phyloP scores from a whole-genome alignment of 176 grass and related monocot genomes.

The Aegilops tauschii region DNA sequence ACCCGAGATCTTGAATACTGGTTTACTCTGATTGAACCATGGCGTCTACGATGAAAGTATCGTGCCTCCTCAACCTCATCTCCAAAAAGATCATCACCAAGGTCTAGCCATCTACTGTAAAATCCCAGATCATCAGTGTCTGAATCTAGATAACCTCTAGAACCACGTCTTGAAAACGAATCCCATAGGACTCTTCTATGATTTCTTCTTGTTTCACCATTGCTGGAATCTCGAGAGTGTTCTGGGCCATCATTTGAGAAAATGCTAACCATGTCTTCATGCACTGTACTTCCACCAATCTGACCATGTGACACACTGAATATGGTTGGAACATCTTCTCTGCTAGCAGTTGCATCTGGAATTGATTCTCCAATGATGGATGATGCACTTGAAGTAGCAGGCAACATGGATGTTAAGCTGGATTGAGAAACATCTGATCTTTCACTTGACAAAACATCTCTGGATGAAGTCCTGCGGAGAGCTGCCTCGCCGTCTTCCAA shows the following conservation, averaged over 20 bases:
- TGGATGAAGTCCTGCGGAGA: constrained; percentile 26
- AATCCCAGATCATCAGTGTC: constrained; percentile 56
- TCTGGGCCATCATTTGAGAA: constrained; percentile 48
- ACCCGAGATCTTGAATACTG: constrained; percentile 90
- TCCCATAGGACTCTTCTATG: constrained; percentile 87
- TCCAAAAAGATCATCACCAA: constrained; percentile 61
- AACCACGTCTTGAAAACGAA: constrained; percentile 70
- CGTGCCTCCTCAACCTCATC: constrained; percentile 63
- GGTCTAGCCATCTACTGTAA: constrained; percentile 82
- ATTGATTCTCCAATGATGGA: constrained; percentile 34
- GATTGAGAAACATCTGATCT: constrained; percentile 46
- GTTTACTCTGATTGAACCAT: constrained; percentile 73
- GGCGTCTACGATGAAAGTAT: constrained; percentile 61
- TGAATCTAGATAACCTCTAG: constrained; percentile 65
- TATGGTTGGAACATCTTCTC: constrained; percentile 36
- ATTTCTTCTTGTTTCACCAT: constrained; percentile 48
- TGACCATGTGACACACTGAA: constrained; percentile 33
- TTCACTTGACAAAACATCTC: constrained; percentile 48
- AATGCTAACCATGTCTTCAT: constrained; percentile 72
- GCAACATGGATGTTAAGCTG: constrained; percentile 30
- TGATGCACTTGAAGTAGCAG: constrained; percentile 45
- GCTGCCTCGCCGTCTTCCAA: constrained; percentile 36
- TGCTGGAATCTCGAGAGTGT: constrained; percentile 33
- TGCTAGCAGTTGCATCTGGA: constrained; percentile 29
- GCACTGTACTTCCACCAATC: constrained; percentile 57